A percentile compares a stretch with the other conserved stretches of the same genome.
Conservation (phyloP, 2,329 filamentous ascomycete genomes). For the Ophiostoma himal-ulmi region DNA sequence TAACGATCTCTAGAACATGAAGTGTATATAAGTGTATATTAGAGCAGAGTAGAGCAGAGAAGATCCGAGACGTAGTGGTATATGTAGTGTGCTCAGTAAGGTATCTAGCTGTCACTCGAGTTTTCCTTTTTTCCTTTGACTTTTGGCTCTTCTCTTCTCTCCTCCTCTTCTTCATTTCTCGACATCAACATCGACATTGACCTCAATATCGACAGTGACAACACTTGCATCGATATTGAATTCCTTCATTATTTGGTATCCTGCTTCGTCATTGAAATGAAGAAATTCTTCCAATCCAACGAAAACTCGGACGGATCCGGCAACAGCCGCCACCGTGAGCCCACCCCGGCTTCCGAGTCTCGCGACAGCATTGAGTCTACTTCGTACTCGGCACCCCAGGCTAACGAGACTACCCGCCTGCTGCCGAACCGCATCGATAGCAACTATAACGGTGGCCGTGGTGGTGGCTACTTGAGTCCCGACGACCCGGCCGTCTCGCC, state of each 20-base stretch:
- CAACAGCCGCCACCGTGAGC: slow-evolving; percentile 11
- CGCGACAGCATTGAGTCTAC: slow-evolving; percentile 18
- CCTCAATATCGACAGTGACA: not conserved
- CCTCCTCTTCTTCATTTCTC: not conserved
- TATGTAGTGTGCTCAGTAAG: not conserved
- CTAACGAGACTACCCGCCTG: slow-evolving; percentile 56
- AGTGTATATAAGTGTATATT: no score
- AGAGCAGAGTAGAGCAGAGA: no score
- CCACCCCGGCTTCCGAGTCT: not conserved
- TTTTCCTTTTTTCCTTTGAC: not conserved
- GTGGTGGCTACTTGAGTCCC: slow-evolving; percentile 56
- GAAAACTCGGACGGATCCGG: slow-evolving; percentile 1
- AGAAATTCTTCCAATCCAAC: slow-evolving; percentile 9
- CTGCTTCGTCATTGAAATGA: not conserved
- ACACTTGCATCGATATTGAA: not conserved
- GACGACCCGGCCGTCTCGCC: slow-evolving; percentile 83
- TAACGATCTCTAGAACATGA: not conserved
- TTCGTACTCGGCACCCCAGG: not conserved
- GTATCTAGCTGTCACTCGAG: not conserved
- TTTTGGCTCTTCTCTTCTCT: not conserved
- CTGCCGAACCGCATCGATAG: slow-evolving; percentile 62
- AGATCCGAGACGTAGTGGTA: not conserved
- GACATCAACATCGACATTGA: not conserved
- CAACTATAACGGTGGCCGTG: slow-evolving; percentile 19
- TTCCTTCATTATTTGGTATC: no score